Evolutionary conservation across 2,329 filamentous ascomycete species (phyloP).

Genomic region (Pseudogymnoascus sp.): DNA sequence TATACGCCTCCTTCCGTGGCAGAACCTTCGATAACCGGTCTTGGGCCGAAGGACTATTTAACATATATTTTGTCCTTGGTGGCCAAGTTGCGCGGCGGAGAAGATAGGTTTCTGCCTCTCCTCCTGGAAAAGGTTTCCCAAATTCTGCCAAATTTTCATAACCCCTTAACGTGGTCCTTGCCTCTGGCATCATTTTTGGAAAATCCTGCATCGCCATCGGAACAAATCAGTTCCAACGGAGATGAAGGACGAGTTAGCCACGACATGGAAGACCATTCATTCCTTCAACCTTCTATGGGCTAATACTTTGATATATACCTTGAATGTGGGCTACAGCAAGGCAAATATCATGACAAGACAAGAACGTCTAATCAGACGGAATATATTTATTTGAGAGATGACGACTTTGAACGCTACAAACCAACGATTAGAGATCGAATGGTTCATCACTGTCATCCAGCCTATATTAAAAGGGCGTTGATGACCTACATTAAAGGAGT

Average conservation of each 20-base stretch:
- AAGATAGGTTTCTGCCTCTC: slow-evolving; percentile 2
- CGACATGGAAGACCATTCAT: not conserved
- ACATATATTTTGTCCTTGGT: slow-evolving; percentile 5
- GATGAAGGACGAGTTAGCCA: not conserved
- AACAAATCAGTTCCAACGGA: not conserved
- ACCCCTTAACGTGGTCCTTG: not conserved
- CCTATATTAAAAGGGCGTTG: not conserved
- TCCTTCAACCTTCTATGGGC: not conserved
- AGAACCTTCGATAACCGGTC: not conserved
- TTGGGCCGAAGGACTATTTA: not conserved
- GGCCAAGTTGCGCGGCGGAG: not conserved
- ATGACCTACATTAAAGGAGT: not conserved
- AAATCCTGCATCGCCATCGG: not conserved
- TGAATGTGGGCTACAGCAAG: not conserved
- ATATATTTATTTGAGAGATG: not conserved
- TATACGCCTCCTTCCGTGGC: not conserved
- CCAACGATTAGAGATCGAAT: not conserved
- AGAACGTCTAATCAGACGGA: not conserved
- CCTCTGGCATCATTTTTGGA: not conserved
- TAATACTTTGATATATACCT: not conserved
- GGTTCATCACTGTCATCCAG: not conserved
- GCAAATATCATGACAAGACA: not conserved
- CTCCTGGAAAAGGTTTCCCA: not conserved
- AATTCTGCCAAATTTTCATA: not conserved
- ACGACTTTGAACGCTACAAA: not conserved